Base-by-base conservation (phyloP, 352 stramenopile genomes). In the Globisporangium splendens region DNA sequence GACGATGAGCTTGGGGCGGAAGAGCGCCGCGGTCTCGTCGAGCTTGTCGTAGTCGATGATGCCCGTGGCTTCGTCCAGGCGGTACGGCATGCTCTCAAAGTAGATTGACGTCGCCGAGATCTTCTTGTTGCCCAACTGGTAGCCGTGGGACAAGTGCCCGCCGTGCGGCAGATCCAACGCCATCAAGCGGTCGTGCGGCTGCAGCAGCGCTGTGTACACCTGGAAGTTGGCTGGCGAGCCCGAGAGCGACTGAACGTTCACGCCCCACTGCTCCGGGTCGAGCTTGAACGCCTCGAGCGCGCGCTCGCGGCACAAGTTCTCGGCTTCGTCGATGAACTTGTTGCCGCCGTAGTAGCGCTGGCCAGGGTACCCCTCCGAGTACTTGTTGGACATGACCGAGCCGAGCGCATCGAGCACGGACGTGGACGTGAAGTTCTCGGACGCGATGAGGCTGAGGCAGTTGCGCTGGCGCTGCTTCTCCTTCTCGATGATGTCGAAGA, bases 71-170 rank as follows among this genome's bases (percentile, higher is more conserved):
- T 98, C 89, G 71, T 99, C 84, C 47, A 99, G 79, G 14, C 96
- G 95, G 83, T 99, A 99, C 15, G 97, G 97, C 91, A 99, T 98
- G 51, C 88, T 98, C 82, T 99, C 97, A 73, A 99, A 99, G 81
- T 97, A 99, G 59, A 98, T 97, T 18, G 95, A 99, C 50, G 98
- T 98, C 46, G 96, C 93, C 55, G 92, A 99, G 67, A 99, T 99
- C 77, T 99, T 99, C 83, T 99, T 99, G 44, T 81, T 98, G 35
- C 96, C 86, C 20, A 98, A 98, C 79, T 99, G 96, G 70, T 98
- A 99, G 33, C 97, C 97, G 79, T 99, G 98, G 39, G 95, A 98
- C 17, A 99, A 72, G 73, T 99, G 98, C 41, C 98, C 96, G 38
- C 98, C 98, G 72, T 99, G 96, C 6, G 97, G 97, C 61, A 99